phyloP scores from a whole-genome alignment of 208 protist species.

The Leishmania mexicana region DNA sequence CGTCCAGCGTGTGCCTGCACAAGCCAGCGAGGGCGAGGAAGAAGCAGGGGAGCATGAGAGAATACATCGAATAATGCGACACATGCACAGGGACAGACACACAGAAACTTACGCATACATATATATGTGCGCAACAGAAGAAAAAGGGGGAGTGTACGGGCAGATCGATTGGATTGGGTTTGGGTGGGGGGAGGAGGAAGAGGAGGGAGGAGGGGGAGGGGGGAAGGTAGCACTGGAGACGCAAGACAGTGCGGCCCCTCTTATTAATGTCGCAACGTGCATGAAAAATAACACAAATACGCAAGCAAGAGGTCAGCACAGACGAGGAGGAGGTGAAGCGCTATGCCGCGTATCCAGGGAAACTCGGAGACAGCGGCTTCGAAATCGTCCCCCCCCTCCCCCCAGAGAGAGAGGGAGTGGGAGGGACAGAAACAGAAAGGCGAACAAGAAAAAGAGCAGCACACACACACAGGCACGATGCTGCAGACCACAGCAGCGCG shows the following conservation, averaged over 20 bases:
- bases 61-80: conserved; percentile 4
- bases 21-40: background rate
- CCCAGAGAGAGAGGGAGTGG: background rate
- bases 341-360: background rate
- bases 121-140: background rate
- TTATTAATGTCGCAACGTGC: background rate
- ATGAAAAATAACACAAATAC: background rate
- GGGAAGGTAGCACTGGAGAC: background rate
- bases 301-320: background rate
- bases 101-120: conserved; percentile 2
- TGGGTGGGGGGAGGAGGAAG: background rate
- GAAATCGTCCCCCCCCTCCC: background rate
- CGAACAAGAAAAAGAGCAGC: conserved; percentile 4
- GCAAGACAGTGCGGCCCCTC: background rate
- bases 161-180: background rate
- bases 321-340: background rate
- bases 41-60: background rate
- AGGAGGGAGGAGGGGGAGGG: background rate
- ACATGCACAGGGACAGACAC: background rate
- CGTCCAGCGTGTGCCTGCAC: background rate
- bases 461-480: background rate
- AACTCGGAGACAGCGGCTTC: background rate
- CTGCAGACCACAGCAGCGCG: background rate
- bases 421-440: background rate
- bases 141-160: background rate